Base-by-base conservation (phyloP, 2,329 filamentous ascomycete genomes). In the Colletotrichum chrysophilum region DNA sequence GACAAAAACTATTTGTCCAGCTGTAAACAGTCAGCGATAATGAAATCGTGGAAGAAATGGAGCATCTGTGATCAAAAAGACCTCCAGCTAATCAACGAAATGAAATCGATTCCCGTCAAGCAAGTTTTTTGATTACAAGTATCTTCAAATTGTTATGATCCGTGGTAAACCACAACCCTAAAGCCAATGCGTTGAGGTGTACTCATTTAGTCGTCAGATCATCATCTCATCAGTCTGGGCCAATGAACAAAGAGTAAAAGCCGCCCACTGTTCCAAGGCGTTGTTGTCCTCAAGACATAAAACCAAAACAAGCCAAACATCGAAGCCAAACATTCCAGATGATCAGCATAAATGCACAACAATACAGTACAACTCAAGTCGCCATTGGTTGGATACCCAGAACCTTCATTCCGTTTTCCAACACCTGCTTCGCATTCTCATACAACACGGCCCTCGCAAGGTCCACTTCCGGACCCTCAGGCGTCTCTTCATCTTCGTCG, bases 341-440 rank as follows among this genome's bases (percentile, higher is more conserved):
- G 61, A 62, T 24, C 16, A 52, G 12, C 30, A 28, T 21, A 43
- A 43, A 38, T 10, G 18, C 55, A 62, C 18, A 43, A 7, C 2
- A 28, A 8, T 32, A 7, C 13, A 60, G 6, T 12, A 16, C 68
- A 16, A 18, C n/a, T 69, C 58, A 76, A 18, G 38, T 30, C 1
- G 65, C 34, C 56, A 73, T 18, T 10, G 74, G 74, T 6, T 30
- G 61, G 10, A 76, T 76, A 38, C 92, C 92, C 72, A 94, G 83
- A 71, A 94, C 82, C 80, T 87, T 87, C 92, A 94, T 93, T 36
- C 92, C 92, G 83, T 93, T 94, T 81, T 88, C 86, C 80, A 94
- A 83, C 26, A 93, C 92, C 81, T 93, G 91, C 79, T 91, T 88
- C 10, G 91, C 91, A 9, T 87, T 87, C 74, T 90, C 88, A 79